A percentile compares a stretch with the other conserved stretches of the same genome.
Conservation (phyloP, 331 rosid species). For the Malus hybrid region DNA sequence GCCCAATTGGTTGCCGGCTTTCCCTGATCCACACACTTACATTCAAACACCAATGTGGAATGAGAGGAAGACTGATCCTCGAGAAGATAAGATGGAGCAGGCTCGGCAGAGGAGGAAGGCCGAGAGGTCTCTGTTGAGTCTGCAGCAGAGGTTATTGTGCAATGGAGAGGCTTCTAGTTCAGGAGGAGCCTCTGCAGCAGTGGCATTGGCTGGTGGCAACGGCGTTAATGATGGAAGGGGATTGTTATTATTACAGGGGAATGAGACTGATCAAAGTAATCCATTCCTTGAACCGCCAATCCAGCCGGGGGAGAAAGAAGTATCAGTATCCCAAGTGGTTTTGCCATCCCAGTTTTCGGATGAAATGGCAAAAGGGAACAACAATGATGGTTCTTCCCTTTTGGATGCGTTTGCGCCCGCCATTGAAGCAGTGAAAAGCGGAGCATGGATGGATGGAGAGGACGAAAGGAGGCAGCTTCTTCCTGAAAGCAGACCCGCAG, state of each 20-base stretch:
- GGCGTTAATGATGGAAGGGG: slow-evolving; percentile 22
- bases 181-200: slow-evolving; percentile 23
- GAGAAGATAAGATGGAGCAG: slow-evolving; percentile 80
- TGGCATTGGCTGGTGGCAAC: background rate
- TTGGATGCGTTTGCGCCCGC: slow-evolving; percentile 87
- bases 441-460: slow-evolving; percentile 43
- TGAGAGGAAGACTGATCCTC: slow-evolving; percentile 62
- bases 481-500: slow-evolving; percentile 53
- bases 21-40: slow-evolving; percentile 91
- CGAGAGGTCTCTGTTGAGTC: slow-evolving; percentile 77
- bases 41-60: slow-evolving; percentile 76
- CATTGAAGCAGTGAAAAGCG: slow-evolving; percentile 55
- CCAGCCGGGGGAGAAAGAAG: slow-evolving; percentile 34
- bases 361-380: slow-evolving; percentile 22
- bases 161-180: slow-evolving; percentile 37
- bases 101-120: slow-evolving; percentile 85
- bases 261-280: slow-evolving; percentile 18
- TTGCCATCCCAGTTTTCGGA: slow-evolving; percentile 25
- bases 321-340: slow-evolving; percentile 33
- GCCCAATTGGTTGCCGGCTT: slow-evolving; percentile 82
- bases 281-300: slow-evolving; percentile 31
- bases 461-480: slow-evolving; percentile 44
- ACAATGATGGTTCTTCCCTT: slow-evolving; percentile 31
- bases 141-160: slow-evolving; percentile 70
- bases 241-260: slow-evolving; percentile 2